These are phyloP conservation scores for Cutaneotrichosporon sp. DNA, from an alignment of 1,284 basidiomycete species.

Conservation along the genomic window DNA sequence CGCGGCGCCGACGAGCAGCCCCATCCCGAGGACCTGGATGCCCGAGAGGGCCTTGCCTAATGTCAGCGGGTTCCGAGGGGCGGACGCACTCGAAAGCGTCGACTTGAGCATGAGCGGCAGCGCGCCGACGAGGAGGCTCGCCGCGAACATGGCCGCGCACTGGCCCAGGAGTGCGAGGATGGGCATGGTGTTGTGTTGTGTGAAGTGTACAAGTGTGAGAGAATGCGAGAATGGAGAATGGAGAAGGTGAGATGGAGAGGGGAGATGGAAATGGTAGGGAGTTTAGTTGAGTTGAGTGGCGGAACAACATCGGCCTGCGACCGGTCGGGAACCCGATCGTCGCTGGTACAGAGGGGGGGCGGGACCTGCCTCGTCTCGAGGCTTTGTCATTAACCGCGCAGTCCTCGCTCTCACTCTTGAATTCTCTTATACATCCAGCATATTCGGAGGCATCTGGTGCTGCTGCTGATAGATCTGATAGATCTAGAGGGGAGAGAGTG, in stretches of 20 bases:
- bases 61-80: background rate
- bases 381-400: background rate
- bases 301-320: background rate
- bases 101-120: conserved; percentile 67
- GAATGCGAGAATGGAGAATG: background rate
- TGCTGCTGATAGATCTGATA: too few species aligned
- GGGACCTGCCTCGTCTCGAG: background rate
- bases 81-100: conserved; percentile 66
- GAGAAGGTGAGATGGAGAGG: background rate
- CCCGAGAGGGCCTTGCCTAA: conserved; percentile 62
- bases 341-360: too few species aligned
- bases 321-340: background rate
- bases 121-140: conserved; percentile 71
- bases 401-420: too few species aligned
- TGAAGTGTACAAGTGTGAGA: too few species aligned
- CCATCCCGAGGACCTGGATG: conserved; percentile 71
- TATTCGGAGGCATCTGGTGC: too few species aligned
- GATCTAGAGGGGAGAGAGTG: too few species aligned
- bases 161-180: conserved; percentile 60
- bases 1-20: conserved; percentile 84
- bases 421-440: too few species aligned
- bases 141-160: conserved; percentile 68
- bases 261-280: background rate
- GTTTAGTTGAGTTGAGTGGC: background rate
- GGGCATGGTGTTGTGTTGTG: conserved; percentile 38